These are phyloP conservation scores for Blastobotrys proliferans DNA, from an alignment of 1,139 yeast species.

Conservation along the genomic window DNA sequence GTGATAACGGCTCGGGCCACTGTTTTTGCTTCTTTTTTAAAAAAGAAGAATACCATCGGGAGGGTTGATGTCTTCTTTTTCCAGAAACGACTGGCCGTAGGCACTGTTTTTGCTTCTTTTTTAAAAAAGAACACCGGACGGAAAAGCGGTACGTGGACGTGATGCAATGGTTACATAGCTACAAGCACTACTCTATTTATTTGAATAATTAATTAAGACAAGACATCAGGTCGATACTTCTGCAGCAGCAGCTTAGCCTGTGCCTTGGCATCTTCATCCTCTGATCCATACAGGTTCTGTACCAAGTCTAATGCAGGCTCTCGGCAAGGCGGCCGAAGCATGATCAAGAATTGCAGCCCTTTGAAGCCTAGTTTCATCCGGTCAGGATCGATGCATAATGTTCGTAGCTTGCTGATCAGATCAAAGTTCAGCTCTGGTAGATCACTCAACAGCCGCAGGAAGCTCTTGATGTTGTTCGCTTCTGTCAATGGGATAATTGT, in stretches of 20 bases:
- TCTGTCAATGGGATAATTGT: slow-evolving; percentile 82
- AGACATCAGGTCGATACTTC: slow-evolving; percentile 39
- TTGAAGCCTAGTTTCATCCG: slow-evolving; percentile 73
- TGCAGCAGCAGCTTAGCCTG: slow-evolving; percentile 52
- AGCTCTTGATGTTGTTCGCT: slow-evolving; percentile 68
- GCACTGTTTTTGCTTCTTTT: too few species aligned
- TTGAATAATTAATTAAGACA: background rate
- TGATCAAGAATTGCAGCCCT: slow-evolving; percentile 72
- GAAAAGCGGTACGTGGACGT: too few species aligned
- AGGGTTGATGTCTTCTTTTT: too few species aligned
- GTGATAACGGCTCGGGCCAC: too few species aligned
- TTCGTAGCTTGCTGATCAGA: slow-evolving; percentile 60
- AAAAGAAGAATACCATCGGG: too few species aligned
- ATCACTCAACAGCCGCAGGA: slow-evolving; percentile 79
- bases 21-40: too few species aligned
- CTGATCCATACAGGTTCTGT: slow-evolving; percentile 47
- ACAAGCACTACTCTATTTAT: too few species aligned
- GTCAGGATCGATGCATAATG: slow-evolving; percentile 82
- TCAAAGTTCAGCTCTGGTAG: slow-evolving; percentile 67
- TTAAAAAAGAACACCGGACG: too few species aligned
- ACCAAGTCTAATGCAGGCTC: slow-evolving; percentile 62
- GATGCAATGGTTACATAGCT: too few species aligned
- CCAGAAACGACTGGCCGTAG: too few species aligned
- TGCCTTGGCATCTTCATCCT: slow-evolving; percentile 51
- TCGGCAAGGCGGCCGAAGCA: slow-evolving; percentile 87